Percentiles rank a stretch among this genome's conserved stretches.
phyloP scores from a whole-genome alignment of 129 eudicot species.

The Pulicaria dysenterica region DNA sequence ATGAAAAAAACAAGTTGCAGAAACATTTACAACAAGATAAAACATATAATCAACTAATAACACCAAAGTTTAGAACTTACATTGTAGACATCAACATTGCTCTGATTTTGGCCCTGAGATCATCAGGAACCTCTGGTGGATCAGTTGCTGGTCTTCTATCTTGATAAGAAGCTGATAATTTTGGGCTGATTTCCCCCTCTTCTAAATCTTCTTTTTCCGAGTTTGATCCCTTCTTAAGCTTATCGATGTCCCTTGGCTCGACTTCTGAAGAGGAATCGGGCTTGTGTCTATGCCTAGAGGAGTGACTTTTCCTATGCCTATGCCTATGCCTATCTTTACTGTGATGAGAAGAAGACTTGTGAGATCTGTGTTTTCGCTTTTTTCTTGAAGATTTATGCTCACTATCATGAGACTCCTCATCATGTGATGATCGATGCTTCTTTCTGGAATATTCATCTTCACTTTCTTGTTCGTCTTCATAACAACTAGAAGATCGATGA shows the following conservation, averaged over 20 bases:
- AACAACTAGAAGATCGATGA: constrained; percentile 41
- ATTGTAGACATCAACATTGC: constrained; percentile 85
- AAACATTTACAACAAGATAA: background rate
- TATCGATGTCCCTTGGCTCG: constrained; percentile 28
- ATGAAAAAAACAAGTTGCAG: background rate
- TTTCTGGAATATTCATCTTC: constrained; percentile 45
- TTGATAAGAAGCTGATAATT: constrained; percentile 45
- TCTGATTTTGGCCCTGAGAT: constrained; percentile 87
- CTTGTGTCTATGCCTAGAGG: constrained; percentile 41
- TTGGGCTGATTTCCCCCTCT: constrained; percentile 75
- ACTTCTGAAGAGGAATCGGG: constrained; percentile 46
- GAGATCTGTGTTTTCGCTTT: constrained; percentile 58
- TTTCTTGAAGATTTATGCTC: constrained; percentile 34
- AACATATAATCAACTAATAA: constrained; percentile 18
- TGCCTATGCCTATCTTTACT: constrained; percentile 42
- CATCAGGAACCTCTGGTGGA: constrained; percentile 71
- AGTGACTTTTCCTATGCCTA: constrained; percentile 53
- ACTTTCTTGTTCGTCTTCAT: constrained; percentile 37
- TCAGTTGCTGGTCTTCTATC: constrained; percentile 46
- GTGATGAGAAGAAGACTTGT: constrained; percentile 45
- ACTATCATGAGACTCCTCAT: constrained; percentile 32
- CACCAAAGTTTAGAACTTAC: constrained; percentile 33
- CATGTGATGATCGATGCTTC: constrained; percentile 45
- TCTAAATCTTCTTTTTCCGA: constrained; percentile 62
- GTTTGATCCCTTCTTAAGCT: constrained; percentile 34